Evolutionary conservation across 345 rosid genomes (phyloP), one percentile per base, ranked within the genome.

Genomic region (Garcia nutans): DNA sequence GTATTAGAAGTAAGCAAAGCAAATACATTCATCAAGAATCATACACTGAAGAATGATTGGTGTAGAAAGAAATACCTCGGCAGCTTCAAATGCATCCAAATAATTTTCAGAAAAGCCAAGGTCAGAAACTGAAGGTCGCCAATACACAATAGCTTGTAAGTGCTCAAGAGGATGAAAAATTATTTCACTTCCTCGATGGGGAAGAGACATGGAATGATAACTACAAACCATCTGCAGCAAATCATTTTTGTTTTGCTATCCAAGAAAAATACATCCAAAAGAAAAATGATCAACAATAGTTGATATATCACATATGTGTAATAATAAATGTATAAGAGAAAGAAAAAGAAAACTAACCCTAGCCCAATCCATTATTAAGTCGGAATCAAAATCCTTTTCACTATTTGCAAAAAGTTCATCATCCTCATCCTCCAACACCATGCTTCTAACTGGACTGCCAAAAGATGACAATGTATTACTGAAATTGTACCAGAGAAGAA

Each of bases 391-490:
- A 77, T 88, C 90, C 57, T 76, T 91, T 78, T 83, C 91, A 63
- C 74, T 42, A 79, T 81, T 87, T 0, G 92, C 26, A 76, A 86
- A 86, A 49, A 83, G 69, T 31, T 88, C 91, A 19, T 95, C 93
- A 42, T 88, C 93, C 62, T 86, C 91, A 61, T 93, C 99, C 68
- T 91, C 96, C 24, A 90, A 90, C 72, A 74, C 78, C 74, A 83
- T 77, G 81, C 92, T 92, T 90, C 86, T 90, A 84, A 84, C 93
- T 90, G 98, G 89, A 87, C 99, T 96, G 99, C 91, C 96, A 89
- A 89, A 69, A 83, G 79, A 86, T 76, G 88, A 83, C 49, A 83
- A 77, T 70, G 78, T 72, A 84, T 84, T 68, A 81, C 76, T 81
- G 79, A 84, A 79, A 76, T 70, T 82, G 49, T 68, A 73, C 50